Base-by-base conservation (phyloP, 805 yeast genomes). In the Wickerhamomyces bovis region DNA sequence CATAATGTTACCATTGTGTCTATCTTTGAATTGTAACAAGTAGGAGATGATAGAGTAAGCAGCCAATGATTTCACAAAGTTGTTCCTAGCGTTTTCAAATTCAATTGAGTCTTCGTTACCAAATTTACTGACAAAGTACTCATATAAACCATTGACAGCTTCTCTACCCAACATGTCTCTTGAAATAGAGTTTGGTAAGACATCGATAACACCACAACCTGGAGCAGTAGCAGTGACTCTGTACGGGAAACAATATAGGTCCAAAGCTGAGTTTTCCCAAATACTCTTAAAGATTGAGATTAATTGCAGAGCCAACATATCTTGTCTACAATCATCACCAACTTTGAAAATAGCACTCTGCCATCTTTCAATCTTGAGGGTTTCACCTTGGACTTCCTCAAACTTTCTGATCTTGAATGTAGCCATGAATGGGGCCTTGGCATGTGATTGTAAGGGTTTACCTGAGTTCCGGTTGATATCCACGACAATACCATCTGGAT, bases 141-240 rank as follows among this genome's bases (percentile, higher is more conserved):
- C 97, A 62, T 88, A 89, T 46, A 94, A 72, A 2, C 98, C 99
- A 66, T 94, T 94, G 23, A 94, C 99, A 1, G 99, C 99, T 62
- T 94, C 99, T 60, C 99, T 80, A 38, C 99, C 99, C 44, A 94
- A 75, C 98, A 94, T 92, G 68, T 94, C 99, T 69, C 99, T 81
- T 39, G 97, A 89, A 23, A 89, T 83, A 6, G 97, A 85, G 62
- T 92, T 87, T 30, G 99, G 99, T 54, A 94, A 75, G 28, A 95
- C 99, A 64, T 95, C 99, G 69, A 94, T 94, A 39, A 94, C 95
- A 67, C 99, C 99, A 71, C 98, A 90, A 0, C 99, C 99, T 1
- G 99, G 98, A 3, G 96, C 97, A 10, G 99, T 94, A 1, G 99
- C 99, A 0, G 97, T 90, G 22, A 94, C 99, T 54, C 97, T 72